Percentiles rank a stretch among this genome's conserved stretches.
phyloP scores from a whole-genome alignment of 2,329 filamentous ascomycete species.

The Beauveria sp. region DNA sequence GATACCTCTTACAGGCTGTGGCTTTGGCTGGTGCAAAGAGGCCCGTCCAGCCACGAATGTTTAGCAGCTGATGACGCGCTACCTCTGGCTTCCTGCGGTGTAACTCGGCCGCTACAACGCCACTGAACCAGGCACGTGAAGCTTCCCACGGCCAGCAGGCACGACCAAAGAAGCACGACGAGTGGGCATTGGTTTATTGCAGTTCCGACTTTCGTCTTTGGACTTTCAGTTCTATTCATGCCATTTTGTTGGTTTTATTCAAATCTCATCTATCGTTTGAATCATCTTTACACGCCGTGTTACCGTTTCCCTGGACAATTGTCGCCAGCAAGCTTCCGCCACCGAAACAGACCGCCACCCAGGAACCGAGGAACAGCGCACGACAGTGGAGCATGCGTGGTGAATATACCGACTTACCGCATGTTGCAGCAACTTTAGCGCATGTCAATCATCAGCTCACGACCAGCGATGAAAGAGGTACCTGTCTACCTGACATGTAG shows the following conservation, averaged over 20 bases:
- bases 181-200: neutral
- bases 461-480: no score
- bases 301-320: neutral
- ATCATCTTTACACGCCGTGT: neutral
- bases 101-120: neutral
- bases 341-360: neutral
- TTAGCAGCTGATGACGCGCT: conserved; percentile 6
- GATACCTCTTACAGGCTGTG: no score
- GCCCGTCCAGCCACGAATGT: neutral
- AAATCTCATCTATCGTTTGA: no score
- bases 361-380: conserved; percentile 7
- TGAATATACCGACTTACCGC: neutral
- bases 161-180: neutral
- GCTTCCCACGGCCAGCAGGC: neutral
- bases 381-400: neutral
- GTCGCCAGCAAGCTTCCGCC: neutral
- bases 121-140: conserved; percentile 1
- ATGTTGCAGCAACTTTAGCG: neutral
- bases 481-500: neutral
- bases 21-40: no score
- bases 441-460: neutral
- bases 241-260: no score
- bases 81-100: neutral
- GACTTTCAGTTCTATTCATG: neutral
- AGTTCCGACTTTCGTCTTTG: neutral